Evolutionary conservation across 495 filamentous ascomycete genomes (phyloP), one percentile per base, ranked within the genome.

Genomic region (Lasiosphaeria hispida): DNA sequence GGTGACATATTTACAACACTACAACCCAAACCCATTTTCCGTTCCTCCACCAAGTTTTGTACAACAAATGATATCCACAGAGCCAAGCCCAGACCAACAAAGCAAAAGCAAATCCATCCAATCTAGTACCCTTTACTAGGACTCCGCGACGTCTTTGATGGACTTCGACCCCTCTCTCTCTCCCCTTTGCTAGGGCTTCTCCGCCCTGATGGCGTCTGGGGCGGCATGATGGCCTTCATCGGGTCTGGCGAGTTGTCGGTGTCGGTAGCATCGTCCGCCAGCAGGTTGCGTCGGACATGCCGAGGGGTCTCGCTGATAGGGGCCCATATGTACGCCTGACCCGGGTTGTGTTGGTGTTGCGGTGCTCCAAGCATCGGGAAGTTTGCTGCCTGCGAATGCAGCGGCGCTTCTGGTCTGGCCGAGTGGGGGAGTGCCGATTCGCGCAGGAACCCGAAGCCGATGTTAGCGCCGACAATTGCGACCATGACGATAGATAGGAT

Each of bases 401-500:
- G 53, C 4, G 69, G 58, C 10, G 55, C 49, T 10, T 63, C 55
- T 6, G 68, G 63, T 38, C 54, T 53, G 9, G 63, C 47, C 13
- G 58, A 23, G 39, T 63, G 57, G 1, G 63, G 33, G 10, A 66
- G 52, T 11, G 63, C 54, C 19, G 65, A 63, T 14, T 71, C 62
- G 34, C 68, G 69, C 15, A 69, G 60, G 8, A 60, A 67, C 10
- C 67, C 64, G 54, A 86, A 85, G 41, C 78, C 81, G 48, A 85
- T 66, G 58, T 87, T 87, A 62, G 76, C 78, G 56, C 82, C 74
- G 35, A 80, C 62, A 56, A 87, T 74, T 53, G 75, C 79, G 38
- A 80, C 82, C 45, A 84, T 71, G 54, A 87, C 71, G 2, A 85
- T 68, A 7, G 83, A 69, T 18, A 81, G 70, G 15, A 83, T 68